Conservation (phyloP, 768 basidiomycete species). For the Boletus reticulatus region DNA sequence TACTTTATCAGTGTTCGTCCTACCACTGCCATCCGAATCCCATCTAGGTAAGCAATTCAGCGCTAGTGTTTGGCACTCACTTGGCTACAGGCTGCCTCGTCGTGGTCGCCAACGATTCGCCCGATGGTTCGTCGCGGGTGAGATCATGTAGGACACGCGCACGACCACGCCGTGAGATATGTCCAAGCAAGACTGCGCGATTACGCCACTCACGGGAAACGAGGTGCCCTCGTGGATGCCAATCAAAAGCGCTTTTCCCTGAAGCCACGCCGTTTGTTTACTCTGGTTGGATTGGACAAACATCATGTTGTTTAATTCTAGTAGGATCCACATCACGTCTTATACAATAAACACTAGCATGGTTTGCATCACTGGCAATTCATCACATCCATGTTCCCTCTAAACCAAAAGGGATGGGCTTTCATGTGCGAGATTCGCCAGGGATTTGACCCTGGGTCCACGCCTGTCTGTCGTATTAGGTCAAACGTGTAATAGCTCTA, state of each 20-base stretch:
- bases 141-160: conserved; percentile 9
- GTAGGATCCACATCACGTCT: no score
- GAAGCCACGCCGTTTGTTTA: conserved; percentile 1
- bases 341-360: not conserved
- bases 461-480: conserved; percentile 13
- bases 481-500: conserved; percentile 28
- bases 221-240: conserved; percentile 30
- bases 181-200: conserved; percentile 16
- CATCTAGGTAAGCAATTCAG: conserved; percentile 10
- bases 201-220: conserved; percentile 24
- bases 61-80: not conserved
- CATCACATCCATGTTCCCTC: conserved; percentile 27
- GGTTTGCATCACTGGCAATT: not conserved
- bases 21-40: conserved; percentile 5
- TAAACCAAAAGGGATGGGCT: conserved; percentile 28
- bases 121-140: not conserved
- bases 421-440: conserved; percentile 28
- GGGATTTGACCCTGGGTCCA: conserved; percentile 17
- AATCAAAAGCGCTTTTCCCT: conserved; percentile 9
- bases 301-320: no score
- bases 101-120: not conserved
- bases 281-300: no score
- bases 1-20: conserved; percentile 25
- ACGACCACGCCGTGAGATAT: conserved; percentile 19
- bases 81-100: not conserved